These are phyloP conservation scores for Sporothrix mexicana DNA, from an alignment of 2,329 filamentous ascomycete genomes.

Conservation along the genomic window DNA sequence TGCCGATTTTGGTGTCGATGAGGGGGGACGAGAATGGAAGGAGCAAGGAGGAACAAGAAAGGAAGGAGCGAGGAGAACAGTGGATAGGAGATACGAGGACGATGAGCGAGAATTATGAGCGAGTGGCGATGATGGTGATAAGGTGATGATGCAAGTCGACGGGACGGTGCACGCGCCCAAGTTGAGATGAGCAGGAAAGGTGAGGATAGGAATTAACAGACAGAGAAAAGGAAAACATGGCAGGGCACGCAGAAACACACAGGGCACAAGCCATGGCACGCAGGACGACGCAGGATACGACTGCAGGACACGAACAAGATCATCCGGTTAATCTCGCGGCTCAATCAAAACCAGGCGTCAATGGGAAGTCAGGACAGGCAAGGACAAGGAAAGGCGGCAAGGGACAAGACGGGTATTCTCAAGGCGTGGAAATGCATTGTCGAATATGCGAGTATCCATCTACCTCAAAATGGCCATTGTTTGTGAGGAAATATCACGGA, in stretches of 20 bases:
- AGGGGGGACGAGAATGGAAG: background rate
- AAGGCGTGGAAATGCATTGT: too few species aligned
- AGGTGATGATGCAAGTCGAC: slow-evolving; percentile 7
- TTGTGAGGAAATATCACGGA: too few species aligned
- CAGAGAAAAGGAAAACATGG: background rate
- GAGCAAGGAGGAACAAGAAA: background rate
- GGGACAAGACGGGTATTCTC: slow-evolving; percentile 12
- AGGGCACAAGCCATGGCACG: background rate
- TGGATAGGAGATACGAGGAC: too few species aligned
- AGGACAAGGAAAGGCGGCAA: background rate
- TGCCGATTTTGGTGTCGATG: background rate
- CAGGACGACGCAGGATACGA: background rate
- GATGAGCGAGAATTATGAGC: background rate
- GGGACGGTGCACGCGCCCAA: background rate
- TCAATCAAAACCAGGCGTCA: slow-evolving; percentile 8
- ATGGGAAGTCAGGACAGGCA: background rate
- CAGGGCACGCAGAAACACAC: background rate
- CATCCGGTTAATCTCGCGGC: slow-evolving; percentile 16
- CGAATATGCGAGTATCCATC: background rate
- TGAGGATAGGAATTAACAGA: background rate
- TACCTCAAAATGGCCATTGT: background rate
- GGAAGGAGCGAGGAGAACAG: background rate
- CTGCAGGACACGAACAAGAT: slow-evolving; percentile 14
- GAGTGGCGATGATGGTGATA: background rate
- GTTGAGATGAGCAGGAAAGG: background rate